A percentile compares a stretch with the other conserved stretches of the same genome.
These are phyloP conservation scores for Polygonum aviculare DNA, from an alignment of 148 eudicot genomes.

Conservation along the genomic window DNA sequence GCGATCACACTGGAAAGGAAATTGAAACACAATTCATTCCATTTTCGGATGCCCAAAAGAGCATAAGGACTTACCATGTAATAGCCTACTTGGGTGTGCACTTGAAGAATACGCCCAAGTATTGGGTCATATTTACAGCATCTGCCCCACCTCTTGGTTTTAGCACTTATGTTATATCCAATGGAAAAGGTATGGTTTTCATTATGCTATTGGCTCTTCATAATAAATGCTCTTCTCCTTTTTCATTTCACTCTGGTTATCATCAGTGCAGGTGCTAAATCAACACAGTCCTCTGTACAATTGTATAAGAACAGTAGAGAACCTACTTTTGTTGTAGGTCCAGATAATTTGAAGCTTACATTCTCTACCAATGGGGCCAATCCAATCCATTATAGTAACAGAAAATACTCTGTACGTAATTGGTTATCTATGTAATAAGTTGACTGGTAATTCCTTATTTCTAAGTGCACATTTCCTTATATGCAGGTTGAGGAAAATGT, in stretches of 20 bases:
- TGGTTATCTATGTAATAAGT: background rate
- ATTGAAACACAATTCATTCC: constrained; percentile 66
- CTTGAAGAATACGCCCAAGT: constrained; percentile 32
- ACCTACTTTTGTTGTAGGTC: constrained; percentile 45
- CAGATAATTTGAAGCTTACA: constrained; percentile 42
- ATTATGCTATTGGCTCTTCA: constrained; percentile 2
- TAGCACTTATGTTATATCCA: constrained; percentile 52
- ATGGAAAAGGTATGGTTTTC: constrained; percentile 35
- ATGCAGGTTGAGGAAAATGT: constrained; percentile 41
- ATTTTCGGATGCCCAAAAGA: constrained; percentile 42
- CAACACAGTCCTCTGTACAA: constrained; percentile 33
- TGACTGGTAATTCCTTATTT: background rate
- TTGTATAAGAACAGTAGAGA: constrained; percentile 26
- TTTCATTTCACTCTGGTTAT: background rate
- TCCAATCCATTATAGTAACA: constrained; percentile 32
- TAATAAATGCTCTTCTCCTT: background rate
- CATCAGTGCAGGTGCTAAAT: constrained; percentile 31
- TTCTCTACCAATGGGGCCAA: constrained; percentile 34
- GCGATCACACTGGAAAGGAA: constrained; percentile 55
- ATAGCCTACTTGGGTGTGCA: constrained; percentile 48
- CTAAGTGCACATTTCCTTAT: background rate
- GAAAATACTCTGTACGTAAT: constrained; percentile 42
- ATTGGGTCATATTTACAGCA: constrained; percentile 60
- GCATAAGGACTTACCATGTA: constrained; percentile 39
- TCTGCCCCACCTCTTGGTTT: constrained; percentile 78